Evolutionary conservation across 1,139 yeast genomes (phyloP), one percentile per base, ranked within the genome.

Genomic region (Petasospora rhodanensis): DNA sequence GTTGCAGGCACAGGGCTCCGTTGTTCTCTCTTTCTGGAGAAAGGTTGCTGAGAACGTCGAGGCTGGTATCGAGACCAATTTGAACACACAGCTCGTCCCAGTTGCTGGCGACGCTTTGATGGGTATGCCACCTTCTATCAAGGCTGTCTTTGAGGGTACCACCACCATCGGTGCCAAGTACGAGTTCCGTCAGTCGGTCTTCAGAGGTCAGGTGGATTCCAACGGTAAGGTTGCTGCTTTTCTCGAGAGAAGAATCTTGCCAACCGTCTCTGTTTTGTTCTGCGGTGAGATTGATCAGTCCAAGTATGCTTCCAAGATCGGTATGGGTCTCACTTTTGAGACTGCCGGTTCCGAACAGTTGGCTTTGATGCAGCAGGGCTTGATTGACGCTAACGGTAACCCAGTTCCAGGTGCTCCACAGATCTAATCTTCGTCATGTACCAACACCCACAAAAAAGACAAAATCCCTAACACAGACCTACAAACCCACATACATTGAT

Each of bases 131-230:
- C 77, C 85, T 46, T 85, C 85, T 37, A 71, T 73, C 54, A 83
- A 80, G 62, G 89, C 95, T 28, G 78, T 80, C 33, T 71, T 86
- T 40, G 96, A 89, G 58, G 97, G 95, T 55, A 75, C 76, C 52
- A 89, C 99, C 52, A 84, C 96, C 44, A 62, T 91, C 39, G 98
- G 96, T 64, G 96, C 96, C 54, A 91, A 89, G 68, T 91, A 91
- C 65, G 98, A 91, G 68, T 93, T 87, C 74, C 87, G 96, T 68
- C 94, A 87, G 65, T 81, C 95, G 41, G 81, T 86, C 37, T 87
- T 86, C 76, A 80, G 98, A 64, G 97, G 97, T 55, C 95, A 89
- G 64, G 58, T 91, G 44, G 96, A 89, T 64, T 78, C 95, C 35
- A 70, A 73, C 42, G 98, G 98, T 62, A 87, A 85, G 67, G 94